A percentile compares a stretch with the other conserved stretches of the same genome.
Conservation (phyloP, 306 rosid genomes). For the Prinsepia uniflora region DNA sequence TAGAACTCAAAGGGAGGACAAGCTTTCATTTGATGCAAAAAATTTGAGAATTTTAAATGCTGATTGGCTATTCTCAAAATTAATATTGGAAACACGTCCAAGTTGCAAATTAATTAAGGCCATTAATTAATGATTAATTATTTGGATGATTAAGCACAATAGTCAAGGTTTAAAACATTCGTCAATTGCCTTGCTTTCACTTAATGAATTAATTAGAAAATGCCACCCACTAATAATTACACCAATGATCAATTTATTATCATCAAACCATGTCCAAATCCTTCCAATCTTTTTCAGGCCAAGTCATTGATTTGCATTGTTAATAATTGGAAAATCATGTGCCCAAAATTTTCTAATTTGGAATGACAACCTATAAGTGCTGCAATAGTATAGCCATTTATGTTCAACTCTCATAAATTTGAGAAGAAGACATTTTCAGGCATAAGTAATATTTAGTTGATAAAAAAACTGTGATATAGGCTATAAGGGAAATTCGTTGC, state of each 20-base stretch:
- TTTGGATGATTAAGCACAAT: neutral
- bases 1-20: neutral
- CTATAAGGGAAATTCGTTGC: too few species aligned
- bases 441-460: too few species aligned
- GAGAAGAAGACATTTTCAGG: too few species aligned
- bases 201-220: neutral
- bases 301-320: neutral
- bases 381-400: too few species aligned
- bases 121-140: neutral
- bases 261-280: neutral
- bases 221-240: neutral
- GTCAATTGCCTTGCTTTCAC: neutral
- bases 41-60: neutral
- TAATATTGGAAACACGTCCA: neutral
- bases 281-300: neutral
- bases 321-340: neutral
- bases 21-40: neutral
- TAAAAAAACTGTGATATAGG: too few species aligned
- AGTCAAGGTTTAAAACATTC: slow-evolving; percentile 3
- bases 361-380: too few species aligned
- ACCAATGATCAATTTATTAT: neutral
- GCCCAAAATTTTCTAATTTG: neutral
- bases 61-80: neutral
- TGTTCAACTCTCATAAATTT: too few species aligned
- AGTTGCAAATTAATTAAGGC: neutral